These are phyloP conservation scores for Cochlearia excelsa DNA, from an alignment of 345 rosid species.

Conservation along the genomic window DNA sequence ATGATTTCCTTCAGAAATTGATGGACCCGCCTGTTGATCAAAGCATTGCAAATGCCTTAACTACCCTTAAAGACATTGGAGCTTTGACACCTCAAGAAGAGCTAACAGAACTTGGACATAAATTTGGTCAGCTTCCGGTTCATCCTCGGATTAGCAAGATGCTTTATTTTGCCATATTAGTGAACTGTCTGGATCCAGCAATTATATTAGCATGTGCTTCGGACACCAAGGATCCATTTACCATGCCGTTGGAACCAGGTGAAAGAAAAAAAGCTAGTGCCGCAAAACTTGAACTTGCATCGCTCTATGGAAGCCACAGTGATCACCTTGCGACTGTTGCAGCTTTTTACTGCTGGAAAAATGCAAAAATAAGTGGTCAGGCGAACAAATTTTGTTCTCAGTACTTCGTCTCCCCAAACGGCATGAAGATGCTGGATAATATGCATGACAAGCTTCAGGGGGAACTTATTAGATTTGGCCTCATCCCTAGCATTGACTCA, in stretches of 20 bases:
- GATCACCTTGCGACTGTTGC: slow-evolving; percentile 88
- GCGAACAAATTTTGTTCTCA: slow-evolving; percentile 53
- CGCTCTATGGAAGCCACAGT: slow-evolving; percentile 70
- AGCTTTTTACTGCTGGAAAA: slow-evolving; percentile 84
- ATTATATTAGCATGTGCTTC: slow-evolving; percentile 89
- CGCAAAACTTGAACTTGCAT: slow-evolving; percentile 72
- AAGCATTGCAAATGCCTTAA: slow-evolving; percentile 62
- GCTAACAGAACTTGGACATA: slow-evolving; percentile 86
- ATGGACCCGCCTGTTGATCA: slow-evolving; percentile 91
- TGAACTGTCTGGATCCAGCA: slow-evolving; percentile 94
- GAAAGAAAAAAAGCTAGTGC: slow-evolving; percentile 68
- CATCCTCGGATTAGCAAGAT: slow-evolving; percentile 92
- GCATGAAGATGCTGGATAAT: slow-evolving; percentile 32
- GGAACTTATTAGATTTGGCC: slow-evolving; percentile 59
- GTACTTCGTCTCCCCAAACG: slow-evolving; percentile 52
- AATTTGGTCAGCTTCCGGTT: slow-evolving; percentile 75
- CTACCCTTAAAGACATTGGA: slow-evolving; percentile 76
- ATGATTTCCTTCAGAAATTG: slow-evolving; percentile 62
- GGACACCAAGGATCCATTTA: slow-evolving; percentile 78
- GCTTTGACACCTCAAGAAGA: slow-evolving; percentile 75
- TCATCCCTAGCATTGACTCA: slow-evolving; percentile 56
- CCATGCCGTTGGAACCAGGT: slow-evolving; percentile 61
- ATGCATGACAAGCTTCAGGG: slow-evolving; percentile 43
- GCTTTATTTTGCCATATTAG: slow-evolving; percentile 85
- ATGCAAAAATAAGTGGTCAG: slow-evolving; percentile 26